phyloP scores from a whole-genome alignment of 805 yeast genomes.

The Wickerhamiella lipophila region DNA sequence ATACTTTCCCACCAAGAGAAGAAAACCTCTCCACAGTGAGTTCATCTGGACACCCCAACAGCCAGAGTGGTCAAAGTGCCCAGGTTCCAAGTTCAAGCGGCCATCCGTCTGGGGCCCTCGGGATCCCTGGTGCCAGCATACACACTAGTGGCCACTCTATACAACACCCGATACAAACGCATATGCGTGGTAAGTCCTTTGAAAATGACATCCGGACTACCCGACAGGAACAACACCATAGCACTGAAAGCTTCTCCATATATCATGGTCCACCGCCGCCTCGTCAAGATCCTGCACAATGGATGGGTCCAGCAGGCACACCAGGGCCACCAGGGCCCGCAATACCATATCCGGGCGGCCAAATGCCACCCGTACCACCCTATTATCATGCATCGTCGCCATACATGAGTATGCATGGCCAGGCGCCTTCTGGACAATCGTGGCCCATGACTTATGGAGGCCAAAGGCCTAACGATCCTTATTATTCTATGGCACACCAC shows the following conservation, averaged over 20 bases:
- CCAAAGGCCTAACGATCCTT: not conserved
- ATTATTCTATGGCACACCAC: not conserved
- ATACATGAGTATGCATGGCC: not conserved
- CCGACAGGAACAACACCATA: slow-evolving; percentile 1
- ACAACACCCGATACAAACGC: not conserved
- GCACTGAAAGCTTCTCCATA: not conserved
- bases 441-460: not conserved
- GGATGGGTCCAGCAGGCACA: not conserved
- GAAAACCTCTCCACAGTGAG: slow-evolving; percentile 2
- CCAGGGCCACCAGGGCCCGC: not conserved
- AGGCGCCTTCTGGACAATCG: not conserved
- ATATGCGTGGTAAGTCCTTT: not conserved
- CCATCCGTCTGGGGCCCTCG: not conserved
- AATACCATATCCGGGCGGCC: not conserved
- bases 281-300: not conserved
- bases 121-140: not conserved
- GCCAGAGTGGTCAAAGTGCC: not conserved
- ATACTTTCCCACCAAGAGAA: not conserved
- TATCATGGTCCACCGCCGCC: not conserved
- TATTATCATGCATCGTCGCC: not conserved
- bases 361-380: not conserved
- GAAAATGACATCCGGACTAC: slow-evolving; percentile 1
- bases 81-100: not conserved
- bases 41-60: slow-evolving; percentile 2
- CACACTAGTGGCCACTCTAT: not conserved